These are phyloP conservation scores for Ophiostoma tasmaniense DNA, from an alignment of 2,329 filamentous ascomycete genomes.

Conservation along the genomic window DNA sequence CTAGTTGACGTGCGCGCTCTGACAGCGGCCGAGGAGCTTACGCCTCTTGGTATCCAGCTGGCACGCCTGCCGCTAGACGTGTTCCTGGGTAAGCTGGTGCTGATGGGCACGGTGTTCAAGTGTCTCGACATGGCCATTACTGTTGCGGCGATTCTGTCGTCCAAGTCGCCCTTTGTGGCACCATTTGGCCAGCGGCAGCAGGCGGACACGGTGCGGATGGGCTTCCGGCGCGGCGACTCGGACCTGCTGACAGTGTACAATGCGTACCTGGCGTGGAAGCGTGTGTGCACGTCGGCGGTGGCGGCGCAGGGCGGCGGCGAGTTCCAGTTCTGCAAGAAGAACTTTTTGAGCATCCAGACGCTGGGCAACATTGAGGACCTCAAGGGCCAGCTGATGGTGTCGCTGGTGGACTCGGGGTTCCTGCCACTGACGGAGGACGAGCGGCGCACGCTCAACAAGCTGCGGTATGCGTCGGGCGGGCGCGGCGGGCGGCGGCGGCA, in stretches of 20 bases:
- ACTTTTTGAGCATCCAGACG: conserved; percentile 83
- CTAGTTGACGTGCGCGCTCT: conserved; percentile 88
- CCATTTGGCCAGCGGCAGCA: conserved; percentile 77
- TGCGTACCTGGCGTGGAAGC: conserved; percentile 83
- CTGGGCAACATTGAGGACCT: conserved; percentile 89
- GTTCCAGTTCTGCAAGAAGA: conserved; percentile 86
- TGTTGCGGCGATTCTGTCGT: conserved; percentile 84
- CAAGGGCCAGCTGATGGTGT: conserved; percentile 81
- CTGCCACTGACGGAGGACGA: conserved; percentile 67
- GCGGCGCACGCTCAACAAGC: conserved; percentile 56
- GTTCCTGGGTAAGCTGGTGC: conserved; percentile 85
- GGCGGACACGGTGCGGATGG: conserved; percentile 67
- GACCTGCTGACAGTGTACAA: conserved; percentile 91
- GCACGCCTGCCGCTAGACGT: conserved; percentile 87
- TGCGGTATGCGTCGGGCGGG: conserved; percentile 46
- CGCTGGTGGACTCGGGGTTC: conserved; percentile 78
- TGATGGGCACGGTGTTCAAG: conserved; percentile 77
- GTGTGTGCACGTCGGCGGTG: conserved; percentile 59
- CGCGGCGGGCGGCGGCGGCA: conserved; percentile 49
- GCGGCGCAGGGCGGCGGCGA: conserved; percentile 54
- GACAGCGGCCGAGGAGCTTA: conserved; percentile 72
- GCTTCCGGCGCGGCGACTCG: conserved; percentile 79
- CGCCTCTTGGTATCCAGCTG: conserved; percentile 75
- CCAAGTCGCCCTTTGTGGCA: conserved; percentile 86
- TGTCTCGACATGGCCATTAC: conserved; percentile 89